Percentiles rank a stretch among this genome's conserved stretches.
phyloP scores from a whole-genome alignment of 2,329 filamentous ascomycete genomes.

The Fusarium robinianum region DNA sequence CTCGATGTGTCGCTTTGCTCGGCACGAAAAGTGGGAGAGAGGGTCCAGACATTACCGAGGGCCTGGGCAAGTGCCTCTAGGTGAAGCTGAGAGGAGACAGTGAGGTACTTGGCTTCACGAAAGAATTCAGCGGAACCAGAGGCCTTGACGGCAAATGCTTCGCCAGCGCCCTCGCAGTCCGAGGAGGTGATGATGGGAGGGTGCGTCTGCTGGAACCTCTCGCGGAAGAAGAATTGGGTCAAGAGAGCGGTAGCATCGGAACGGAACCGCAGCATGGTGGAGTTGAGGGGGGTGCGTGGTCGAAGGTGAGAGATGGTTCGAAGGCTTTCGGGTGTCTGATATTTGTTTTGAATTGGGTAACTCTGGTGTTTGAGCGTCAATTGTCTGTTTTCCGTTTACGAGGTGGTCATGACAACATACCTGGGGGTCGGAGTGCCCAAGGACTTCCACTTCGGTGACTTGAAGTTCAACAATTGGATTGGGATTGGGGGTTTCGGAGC shows the following conservation, averaged over 20 bases:
- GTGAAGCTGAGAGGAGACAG: slow-evolving; percentile 92
- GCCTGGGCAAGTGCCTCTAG: slow-evolving; percentile 89
- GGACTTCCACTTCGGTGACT: slow-evolving; percentile 67
- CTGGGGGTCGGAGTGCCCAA: slow-evolving; percentile 79
- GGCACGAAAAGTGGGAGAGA: slow-evolving; percentile 92
- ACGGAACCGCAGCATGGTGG: slow-evolving; percentile 78
- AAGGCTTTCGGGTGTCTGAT: slow-evolving; percentile 86
- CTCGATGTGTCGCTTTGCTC: slow-evolving; percentile 92
- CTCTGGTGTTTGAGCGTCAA: slow-evolving; percentile 59
- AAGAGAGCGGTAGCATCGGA: slow-evolving; percentile 77
- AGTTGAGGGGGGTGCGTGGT: slow-evolving; percentile 77
- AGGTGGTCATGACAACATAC: too few relatives aligned
- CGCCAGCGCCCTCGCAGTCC: slow-evolving; percentile 94
- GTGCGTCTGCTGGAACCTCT: slow-evolving; percentile 80
- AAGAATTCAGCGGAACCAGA: slow-evolving; percentile 67
- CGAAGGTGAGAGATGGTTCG: slow-evolving; percentile 88
- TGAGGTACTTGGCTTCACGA: slow-evolving; percentile 85
- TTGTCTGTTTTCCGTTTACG: too few relatives aligned
- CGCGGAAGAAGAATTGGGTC: slow-evolving; percentile 73
- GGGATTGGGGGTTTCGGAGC: slow-evolving; percentile 4
- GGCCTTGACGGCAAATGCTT: slow-evolving; percentile 78
- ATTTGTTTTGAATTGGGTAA: slow-evolving; percentile 95
- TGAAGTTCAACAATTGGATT: slow-evolving; percentile 65
- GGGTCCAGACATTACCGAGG: slow-evolving; percentile 87
- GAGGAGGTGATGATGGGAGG: slow-evolving; percentile 95